Percentiles rank a stretch among this genome's conserved stretches.
phyloP scores from a whole-genome alignment of 352 stramenopile species.

The Globisporangium takayamanum region DNA sequence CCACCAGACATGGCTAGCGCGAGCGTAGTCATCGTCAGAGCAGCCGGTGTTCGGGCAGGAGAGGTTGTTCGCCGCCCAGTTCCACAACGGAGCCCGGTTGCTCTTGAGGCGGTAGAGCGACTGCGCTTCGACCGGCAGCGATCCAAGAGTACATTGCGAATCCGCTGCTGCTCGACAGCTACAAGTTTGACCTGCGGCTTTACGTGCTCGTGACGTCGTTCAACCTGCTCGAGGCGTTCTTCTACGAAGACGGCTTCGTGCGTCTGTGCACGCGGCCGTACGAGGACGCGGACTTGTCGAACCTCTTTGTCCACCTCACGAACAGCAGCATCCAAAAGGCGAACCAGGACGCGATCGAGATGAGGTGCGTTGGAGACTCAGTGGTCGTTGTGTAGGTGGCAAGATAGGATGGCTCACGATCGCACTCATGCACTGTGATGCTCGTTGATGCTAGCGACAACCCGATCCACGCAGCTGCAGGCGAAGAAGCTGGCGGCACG shows the following conservation, averaged over 20 bases:
- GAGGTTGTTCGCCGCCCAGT: too few relatives aligned
- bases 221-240: constrained; percentile 88
- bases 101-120: too few relatives aligned
- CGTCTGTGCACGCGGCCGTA: constrained; percentile 86
- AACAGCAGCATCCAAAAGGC: constrained; percentile 94
- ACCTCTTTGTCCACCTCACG: constrained; percentile 92
- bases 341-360: constrained; percentile 45
- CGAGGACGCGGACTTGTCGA: constrained; percentile 53
- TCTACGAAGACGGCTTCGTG: constrained; percentile 93
- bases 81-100: too few relatives aligned
- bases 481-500: constrained; percentile 54
- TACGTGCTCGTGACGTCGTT: constrained; percentile 95
- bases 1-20: too few relatives aligned
- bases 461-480: constrained; percentile 30
- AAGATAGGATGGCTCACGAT: background rate
- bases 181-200: constrained; percentile 90
- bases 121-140: too few relatives aligned
- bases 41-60: too few relatives aligned
- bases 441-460: constrained; percentile 16
- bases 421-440: background rate
- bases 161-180: constrained; percentile 85
- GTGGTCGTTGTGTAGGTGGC: background rate
- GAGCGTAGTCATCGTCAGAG: too few relatives aligned
- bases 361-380: constrained; percentile 12
- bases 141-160: constrained; percentile 89